Evolutionary conservation across 176 grass and related monocot species (phyloP), one percentile per base, ranked within the genome.

Genomic region (Oryza punctata): DNA sequence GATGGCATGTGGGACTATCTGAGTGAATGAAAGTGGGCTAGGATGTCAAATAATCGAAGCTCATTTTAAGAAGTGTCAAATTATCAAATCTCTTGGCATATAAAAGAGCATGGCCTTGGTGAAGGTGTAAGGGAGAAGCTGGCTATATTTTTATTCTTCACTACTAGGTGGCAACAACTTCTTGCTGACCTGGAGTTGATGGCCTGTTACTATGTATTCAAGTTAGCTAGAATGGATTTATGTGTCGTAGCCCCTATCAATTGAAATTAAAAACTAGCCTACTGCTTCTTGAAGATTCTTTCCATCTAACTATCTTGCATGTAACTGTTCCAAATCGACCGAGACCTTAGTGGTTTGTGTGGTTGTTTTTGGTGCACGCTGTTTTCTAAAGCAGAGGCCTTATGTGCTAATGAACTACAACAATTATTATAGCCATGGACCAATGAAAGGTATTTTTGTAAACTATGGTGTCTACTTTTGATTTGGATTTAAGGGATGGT

Each of bases 351-450:
- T 78, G 66, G 66, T 38, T 78, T 70, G 23, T 63, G 30, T 63
- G 24, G 11, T 60, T 77, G 6, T 60, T 78, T 85, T 70, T 49
- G 28, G 37, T 85, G 35, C 7, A 63, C 6, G 44, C 35, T 69
- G 65, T 69, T 61, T 63, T 54, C 13, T 43, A 10, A 44, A 24
- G 26, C 7, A 78, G 12, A 79, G 49, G 13, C 14, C n/a, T 79
- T 41, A 19, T 27, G 4, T 0, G 27, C 41, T 47, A 19, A 28
- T 63, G 37, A 46, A 78, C 16, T 63, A 40, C 27, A 38, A 4
- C 10, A 49, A 18, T 40, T 24, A 68, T 30, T 63, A 15, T 38
- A 44, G 7, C 23, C 52, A 7, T 7, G 29, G 65, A 30, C 7
- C 1, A 75, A 81, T 65, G 29, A 21, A 67, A 47, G 15, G 25